Base-by-base conservation (phyloP, 306 rosid genomes). In the Vigna angularis region DNA sequence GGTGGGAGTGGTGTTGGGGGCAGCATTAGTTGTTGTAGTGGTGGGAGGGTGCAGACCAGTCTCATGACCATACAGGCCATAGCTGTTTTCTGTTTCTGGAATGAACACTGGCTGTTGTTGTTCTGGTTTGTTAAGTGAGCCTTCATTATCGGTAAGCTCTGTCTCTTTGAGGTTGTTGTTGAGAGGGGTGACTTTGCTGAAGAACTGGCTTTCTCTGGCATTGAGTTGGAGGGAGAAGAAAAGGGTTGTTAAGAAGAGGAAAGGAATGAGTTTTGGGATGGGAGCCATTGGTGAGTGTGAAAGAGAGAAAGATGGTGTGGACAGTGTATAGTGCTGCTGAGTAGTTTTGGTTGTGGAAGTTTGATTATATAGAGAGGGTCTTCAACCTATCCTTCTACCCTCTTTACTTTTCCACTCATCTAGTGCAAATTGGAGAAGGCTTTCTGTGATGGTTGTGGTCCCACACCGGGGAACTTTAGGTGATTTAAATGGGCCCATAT, bases 61-160 rank as follows among this genome's bases (percentile, higher is more conserved):
- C 67, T 95, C 93, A 66, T 89, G 98, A 30, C 98, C 98, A 75
- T 95, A 95, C 16, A 95, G 84, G 32, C 97, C 98, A 69, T 95
- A 91, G 64, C 86, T 87, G 78, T 82, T 83, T 76, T 88, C 90
- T 38, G 90, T 85, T 50, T 93, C 87, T 3, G 87, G 95, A 65
- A 74, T 67, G 83, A 95, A 95, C 10, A 14, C 66, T 1, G 98
- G 93, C 20, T 90, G 90, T 56, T 90, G 90, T 61, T 89, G 73
- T 13, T 90, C 78, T 56, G 79, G 85, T 59, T 82, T 83, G 78
- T 70, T 85, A 14, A 82, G 32, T 26, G 83, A 61, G 56, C 5
- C 81, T 22, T 69, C 75, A n/a, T 79, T 82, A 51, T 76, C 71
- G 42, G 90, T 79, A 66, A 69, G 26, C 16, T 81, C 53, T 45